Percentiles rank a stretch among this genome's conserved stretches.
Conservation (phyloP, 352 stramenopile genomes). For the Phytophthora multivora region DNA sequence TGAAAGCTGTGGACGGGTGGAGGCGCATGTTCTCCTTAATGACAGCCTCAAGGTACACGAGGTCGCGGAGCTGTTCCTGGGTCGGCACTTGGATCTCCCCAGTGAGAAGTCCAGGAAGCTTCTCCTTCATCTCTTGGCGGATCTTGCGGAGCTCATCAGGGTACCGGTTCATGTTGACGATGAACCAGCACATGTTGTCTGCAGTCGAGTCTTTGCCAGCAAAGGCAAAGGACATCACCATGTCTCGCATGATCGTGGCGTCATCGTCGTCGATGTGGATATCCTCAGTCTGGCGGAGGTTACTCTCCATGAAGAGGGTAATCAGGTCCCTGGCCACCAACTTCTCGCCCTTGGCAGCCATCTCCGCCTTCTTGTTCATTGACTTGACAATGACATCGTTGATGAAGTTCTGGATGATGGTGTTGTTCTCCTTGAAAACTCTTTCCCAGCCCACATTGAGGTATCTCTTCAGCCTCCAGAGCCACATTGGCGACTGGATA, state of each 20-base stretch:
- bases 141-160: slow-evolving; percentile 55
- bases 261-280: slow-evolving; percentile 34
- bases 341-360: slow-evolving; percentile 49
- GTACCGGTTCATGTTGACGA: slow-evolving; percentile 68
- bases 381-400: slow-evolving; percentile 52
- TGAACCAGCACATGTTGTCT: slow-evolving; percentile 65
- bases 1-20: slow-evolving; percentile 57
- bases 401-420: slow-evolving; percentile 50
- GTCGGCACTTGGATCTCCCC: slow-evolving; percentile 34
- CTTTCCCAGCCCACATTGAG: slow-evolving; percentile 47
- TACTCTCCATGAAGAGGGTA: slow-evolving; percentile 46
- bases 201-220: slow-evolving; percentile 81
- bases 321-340: slow-evolving; percentile 52
- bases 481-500: slow-evolving; percentile 37
- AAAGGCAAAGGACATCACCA: slow-evolving; percentile 78
- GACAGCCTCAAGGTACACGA: slow-evolving; percentile 63
- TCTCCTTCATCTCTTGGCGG: slow-evolving; percentile 50
- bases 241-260: slow-evolving; percentile 58
- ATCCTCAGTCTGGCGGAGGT: slow-evolving; percentile 31
- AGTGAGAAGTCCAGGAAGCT: slow-evolving; percentile 35
- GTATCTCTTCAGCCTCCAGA: slow-evolving; percentile 41
- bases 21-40: slow-evolving; percentile 68
- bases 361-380: slow-evolving; percentile 42
- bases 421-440: slow-evolving; percentile 39
- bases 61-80: slow-evolving; percentile 43